phyloP scores from a whole-genome alignment of 139 green algal species.

The Auxenochlorella pyrenoidosa region DNA sequence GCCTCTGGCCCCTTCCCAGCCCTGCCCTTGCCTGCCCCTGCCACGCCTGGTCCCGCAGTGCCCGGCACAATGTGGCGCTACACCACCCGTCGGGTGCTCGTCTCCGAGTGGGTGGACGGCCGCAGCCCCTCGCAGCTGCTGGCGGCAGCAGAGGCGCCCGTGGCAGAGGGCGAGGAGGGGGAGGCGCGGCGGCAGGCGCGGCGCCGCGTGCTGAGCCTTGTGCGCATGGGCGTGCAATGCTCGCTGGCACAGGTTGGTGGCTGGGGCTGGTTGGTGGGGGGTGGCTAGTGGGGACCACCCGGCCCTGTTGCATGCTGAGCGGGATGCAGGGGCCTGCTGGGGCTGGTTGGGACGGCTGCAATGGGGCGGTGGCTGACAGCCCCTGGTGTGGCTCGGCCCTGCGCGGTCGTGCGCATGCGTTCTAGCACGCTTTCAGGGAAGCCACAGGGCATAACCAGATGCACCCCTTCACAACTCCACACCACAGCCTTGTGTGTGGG shows the following conservation, averaged over 20 bases:
- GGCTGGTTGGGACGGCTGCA: background rate
- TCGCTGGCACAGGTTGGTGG: slow-evolving; percentile 69
- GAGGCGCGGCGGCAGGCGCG: slow-evolving; percentile 42
- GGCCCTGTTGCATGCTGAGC: background rate
- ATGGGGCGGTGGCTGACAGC: no score
- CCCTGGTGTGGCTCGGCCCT: no score
- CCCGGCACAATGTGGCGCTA: slow-evolving; percentile 34
- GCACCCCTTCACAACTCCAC: no score
- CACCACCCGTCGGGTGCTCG: slow-evolving; percentile 71
- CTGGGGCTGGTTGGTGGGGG: background rate
- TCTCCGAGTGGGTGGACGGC: slow-evolving; percentile 97
- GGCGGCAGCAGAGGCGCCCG: background rate
- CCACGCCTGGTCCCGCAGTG: background rate
- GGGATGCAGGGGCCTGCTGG: background rate
- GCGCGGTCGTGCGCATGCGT: no score
- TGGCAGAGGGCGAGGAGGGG: background rate
- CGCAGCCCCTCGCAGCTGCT: slow-evolving; percentile 65
- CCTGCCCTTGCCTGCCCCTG: no score
- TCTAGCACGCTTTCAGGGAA: no score
- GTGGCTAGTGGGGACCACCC: background rate
- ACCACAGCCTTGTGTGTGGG: no score
- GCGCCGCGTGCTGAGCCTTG: slow-evolving; percentile 88
- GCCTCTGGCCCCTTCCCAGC: background rate
- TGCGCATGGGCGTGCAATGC: slow-evolving; percentile 96
- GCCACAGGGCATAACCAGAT: no score